These are phyloP conservation scores for Aspergillus flavus DNA, from an alignment of 2,329 filamentous ascomycete species.

Conservation along the genomic window DNA sequence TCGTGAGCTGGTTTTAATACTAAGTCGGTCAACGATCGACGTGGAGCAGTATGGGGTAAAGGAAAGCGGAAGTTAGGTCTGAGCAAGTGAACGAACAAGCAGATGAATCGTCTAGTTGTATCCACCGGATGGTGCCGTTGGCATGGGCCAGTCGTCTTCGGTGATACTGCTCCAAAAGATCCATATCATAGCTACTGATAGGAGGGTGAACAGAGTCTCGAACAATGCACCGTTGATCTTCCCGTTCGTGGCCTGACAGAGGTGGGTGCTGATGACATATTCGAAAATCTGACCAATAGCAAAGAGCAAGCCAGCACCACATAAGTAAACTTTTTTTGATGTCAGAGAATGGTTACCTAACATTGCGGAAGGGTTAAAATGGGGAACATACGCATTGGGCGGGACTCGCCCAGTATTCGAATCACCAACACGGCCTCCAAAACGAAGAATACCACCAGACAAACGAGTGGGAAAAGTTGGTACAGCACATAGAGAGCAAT, in stretches of 20 bases:
- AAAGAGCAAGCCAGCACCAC: slow-evolving; percentile 75
- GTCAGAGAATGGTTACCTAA: slow-evolving; percentile 9
- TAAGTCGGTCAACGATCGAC: background rate
- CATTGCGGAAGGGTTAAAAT: background rate
- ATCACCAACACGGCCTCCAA: slow-evolving; percentile 84
- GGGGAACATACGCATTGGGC: slow-evolving; percentile 73
- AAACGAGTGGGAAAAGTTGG: slow-evolving; percentile 83
- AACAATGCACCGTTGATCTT: slow-evolving; percentile 94
- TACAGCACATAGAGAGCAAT: slow-evolving; percentile 94
- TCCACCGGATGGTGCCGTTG: slow-evolving; percentile 29
- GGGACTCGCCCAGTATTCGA: slow-evolving; percentile 79
- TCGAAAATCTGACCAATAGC: slow-evolving; percentile 94
- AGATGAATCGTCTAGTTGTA: slow-evolving; percentile 29
- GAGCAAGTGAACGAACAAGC: background rate
- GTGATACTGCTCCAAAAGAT: slow-evolving; percentile 99
- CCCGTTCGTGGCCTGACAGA: slow-evolving; percentile 79
- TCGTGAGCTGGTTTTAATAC: slow-evolving; percentile 4
- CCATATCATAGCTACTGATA: slow-evolving; percentile 83
- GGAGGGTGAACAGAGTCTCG: slow-evolving; percentile 86
- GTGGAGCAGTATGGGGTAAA: background rate
- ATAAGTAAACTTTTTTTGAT: slow-evolving; percentile 65
- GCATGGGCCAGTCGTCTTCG: slow-evolving; percentile 91
- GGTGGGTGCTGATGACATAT: slow-evolving; percentile 87
- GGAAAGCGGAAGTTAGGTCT: background rate
- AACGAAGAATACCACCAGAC: slow-evolving; percentile 83